Evolutionary conservation across 2,329 filamentous ascomycete species (phyloP).

Genomic region (Teratosphaeria zuluensis): DNA sequence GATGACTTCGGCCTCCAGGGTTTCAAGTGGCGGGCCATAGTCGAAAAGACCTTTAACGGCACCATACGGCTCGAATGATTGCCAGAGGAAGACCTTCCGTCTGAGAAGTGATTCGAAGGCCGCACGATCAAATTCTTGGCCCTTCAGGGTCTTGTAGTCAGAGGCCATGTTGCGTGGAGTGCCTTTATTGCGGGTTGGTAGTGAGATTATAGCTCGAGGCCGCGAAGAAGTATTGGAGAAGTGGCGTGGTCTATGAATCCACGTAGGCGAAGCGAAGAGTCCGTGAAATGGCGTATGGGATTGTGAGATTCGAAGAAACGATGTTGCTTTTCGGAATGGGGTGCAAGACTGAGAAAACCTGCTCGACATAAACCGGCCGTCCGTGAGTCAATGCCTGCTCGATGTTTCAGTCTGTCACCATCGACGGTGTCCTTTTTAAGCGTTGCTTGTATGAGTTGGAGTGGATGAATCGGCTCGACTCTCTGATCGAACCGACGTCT

Average conservation of each 20-base stretch:
- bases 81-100: slow-evolving; percentile 87
- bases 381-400: not conserved
- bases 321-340: not conserved
- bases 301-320: not conserved
- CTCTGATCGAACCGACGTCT: not conserved
- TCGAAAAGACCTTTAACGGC: slow-evolving; percentile 58
- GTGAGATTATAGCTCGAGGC: not conserved
- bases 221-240: not conserved
- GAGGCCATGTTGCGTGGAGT: slow-evolving; percentile 13
- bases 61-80: slow-evolving; percentile 83
- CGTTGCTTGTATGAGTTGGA: too few relatives aligned
- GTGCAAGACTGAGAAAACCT: not conserved
- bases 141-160: slow-evolving; percentile 68
- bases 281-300: not conserved
- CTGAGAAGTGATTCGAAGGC: slow-evolving; percentile 77
- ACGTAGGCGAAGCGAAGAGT: not conserved
- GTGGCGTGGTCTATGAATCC: not conserved
- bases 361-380: not conserved
- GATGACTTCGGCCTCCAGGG: slow-evolving; percentile 78
- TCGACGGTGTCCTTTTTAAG: not conserved
- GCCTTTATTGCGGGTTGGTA: not conserved
- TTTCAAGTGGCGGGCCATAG: slow-evolving; percentile 81
- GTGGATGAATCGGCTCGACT: not conserved
- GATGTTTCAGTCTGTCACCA: not conserved
- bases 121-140: slow-evolving; percentile 76